phyloP scores from a whole-genome alignment of 176 grass and related monocot genomes.

The Poa pratensis region DNA sequence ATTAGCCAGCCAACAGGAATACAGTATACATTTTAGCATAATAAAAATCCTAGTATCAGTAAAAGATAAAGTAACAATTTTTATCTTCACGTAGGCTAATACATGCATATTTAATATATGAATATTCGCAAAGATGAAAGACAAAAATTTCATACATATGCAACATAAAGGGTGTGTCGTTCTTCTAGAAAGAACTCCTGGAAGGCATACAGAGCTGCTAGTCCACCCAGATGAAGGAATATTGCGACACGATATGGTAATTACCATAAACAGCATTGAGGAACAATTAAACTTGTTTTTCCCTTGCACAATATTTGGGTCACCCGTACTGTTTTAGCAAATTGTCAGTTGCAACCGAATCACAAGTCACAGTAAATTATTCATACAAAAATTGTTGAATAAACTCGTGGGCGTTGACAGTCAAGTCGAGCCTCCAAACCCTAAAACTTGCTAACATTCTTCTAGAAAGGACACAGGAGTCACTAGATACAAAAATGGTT shows the following conservation, averaged over 20 bases:
- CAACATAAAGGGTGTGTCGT: background rate
- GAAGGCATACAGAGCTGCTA: conserved; percentile 2
- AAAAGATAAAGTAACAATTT: background rate
- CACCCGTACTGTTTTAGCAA: background rate
- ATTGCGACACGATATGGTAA: background rate
- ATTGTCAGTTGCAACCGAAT: background rate
- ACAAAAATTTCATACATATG: conserved; percentile 22
- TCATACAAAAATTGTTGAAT: conserved; percentile 11
- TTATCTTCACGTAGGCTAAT: background rate
- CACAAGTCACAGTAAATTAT: background rate
- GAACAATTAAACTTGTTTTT: background rate
- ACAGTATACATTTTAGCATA: conserved; percentile 6
- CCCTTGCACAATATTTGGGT: background rate
- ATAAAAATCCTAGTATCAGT: conserved; percentile 16
- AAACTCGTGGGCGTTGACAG: background rate
- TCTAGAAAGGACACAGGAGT: background rate
- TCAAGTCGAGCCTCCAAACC: background rate
- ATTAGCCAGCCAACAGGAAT: conserved; percentile 43
- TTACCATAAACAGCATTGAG: conserved; percentile 1
- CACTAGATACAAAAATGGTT: background rate
- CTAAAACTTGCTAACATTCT: background rate
- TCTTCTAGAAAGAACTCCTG: conserved; percentile 7
- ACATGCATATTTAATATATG: background rate
- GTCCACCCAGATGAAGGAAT: background rate
- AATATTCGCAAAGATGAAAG: conserved; percentile 3